Conservation (phyloP, 2,329 filamentous ascomycete genomes). For the Ceratocystis cacaofunesta region DNA sequence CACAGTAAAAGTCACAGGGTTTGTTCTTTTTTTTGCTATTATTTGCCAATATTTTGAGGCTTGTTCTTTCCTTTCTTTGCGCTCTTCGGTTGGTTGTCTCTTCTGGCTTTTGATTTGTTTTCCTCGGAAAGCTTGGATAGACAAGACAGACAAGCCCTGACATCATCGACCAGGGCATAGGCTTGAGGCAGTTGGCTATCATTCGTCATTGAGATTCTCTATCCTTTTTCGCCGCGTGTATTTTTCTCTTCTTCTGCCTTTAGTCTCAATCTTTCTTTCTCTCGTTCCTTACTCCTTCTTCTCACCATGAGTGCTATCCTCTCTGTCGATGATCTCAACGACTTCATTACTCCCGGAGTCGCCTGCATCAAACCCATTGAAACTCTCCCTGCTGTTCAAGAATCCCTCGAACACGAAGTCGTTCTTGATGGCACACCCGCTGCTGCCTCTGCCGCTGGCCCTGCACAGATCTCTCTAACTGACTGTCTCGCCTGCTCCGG, state of each 20-base stretch:
- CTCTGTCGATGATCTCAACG: conserved; percentile 90
- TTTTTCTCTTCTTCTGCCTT: background rate
- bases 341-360: conserved; percentile 95
- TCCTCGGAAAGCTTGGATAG: background rate
- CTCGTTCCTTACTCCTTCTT: background rate
- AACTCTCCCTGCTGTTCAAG: conserved; percentile 62
- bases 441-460: conserved; percentile 40
- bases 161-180: background rate
- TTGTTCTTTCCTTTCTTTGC: background rate
- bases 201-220: background rate
- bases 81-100: no score
- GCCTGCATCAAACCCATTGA: conserved; percentile 97
- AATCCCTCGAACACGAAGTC: conserved; percentile 53
- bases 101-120: no score
- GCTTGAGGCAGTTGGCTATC: background rate
- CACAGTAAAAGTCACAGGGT: no score
- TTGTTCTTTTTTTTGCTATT: background rate
- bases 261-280: conserved; percentile 3
- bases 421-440: conserved; percentile 73
- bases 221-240: background rate
- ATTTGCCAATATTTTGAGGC: background rate
- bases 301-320: conserved; percentile 82
- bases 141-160: background rate
- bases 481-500: conserved; percentile 96
- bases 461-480: conserved; percentile 86